phyloP scores from a whole-genome alignment of 169 alveolate species.

The Babesia microti region DNA sequence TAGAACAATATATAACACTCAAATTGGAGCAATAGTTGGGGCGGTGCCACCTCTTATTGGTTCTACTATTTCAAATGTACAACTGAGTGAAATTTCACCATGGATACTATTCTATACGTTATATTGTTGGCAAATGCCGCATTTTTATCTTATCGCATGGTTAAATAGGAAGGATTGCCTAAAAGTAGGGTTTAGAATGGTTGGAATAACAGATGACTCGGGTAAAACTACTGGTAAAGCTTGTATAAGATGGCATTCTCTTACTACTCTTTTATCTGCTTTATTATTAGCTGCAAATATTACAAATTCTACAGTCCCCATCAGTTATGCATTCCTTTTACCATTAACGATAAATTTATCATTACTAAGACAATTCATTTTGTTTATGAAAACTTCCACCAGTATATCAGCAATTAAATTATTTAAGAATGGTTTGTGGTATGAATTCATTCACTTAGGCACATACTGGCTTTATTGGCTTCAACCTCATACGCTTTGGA shows the following conservation, averaged over 20 bases:
- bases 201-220: slow-evolving; percentile 52
- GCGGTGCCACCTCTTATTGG: slow-evolving; percentile 65
- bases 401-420: slow-evolving; percentile 37
- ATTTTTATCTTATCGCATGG: slow-evolving; percentile 62
- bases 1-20: slow-evolving; percentile 59
- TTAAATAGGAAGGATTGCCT: slow-evolving; percentile 58
- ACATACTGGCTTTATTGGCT: slow-evolving; percentile 46
- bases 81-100: slow-evolving; percentile 19
- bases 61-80: slow-evolving; percentile 28
- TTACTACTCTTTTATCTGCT: too few relatives aligned
- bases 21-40: slow-evolving; percentile 65
- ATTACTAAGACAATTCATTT: background rate
- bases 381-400: slow-evolving; percentile 40
- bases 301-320: too few relatives aligned
- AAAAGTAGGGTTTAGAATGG: slow-evolving; percentile 55
- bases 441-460: slow-evolving; percentile 46
- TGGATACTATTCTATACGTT: slow-evolving; percentile 59
- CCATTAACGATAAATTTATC: slow-evolving; percentile 1
- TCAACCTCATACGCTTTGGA: slow-evolving; percentile 45
- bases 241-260: slow-evolving; percentile 46
- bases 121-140: slow-evolving; percentile 65
- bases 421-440: slow-evolving; percentile 37
- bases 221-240: slow-evolving; percentile 56
- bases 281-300: too few relatives aligned
- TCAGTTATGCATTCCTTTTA: slow-evolving; percentile 26